Evolutionary conservation across 768 basidiomycete genomes (phyloP).

Genomic region (Piloderma croceum): DNA sequence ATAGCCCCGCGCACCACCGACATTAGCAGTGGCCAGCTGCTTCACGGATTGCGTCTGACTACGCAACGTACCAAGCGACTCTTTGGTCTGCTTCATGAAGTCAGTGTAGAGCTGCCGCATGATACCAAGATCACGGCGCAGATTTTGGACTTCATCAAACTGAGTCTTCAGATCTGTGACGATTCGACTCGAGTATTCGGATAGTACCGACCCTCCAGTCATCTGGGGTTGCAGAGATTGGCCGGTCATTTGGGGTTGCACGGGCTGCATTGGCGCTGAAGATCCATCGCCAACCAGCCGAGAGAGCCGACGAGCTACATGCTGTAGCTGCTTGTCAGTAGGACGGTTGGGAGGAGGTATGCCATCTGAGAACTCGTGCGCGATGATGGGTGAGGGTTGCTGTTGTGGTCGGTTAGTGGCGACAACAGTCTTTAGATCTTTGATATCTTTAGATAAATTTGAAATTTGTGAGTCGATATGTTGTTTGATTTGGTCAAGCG

Average conservation of each 20-base stretch:
- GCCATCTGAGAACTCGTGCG: slow-evolving; percentile 56
- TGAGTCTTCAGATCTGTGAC: slow-evolving; percentile 84
- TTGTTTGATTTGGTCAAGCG: slow-evolving; percentile 97
- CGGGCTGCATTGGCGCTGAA: slow-evolving; percentile 25
- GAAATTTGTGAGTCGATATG: slow-evolving; percentile 94
- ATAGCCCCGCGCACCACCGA: slow-evolving; percentile 82
- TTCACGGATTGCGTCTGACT: slow-evolving; percentile 84
- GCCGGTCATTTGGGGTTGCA: slow-evolving; percentile 63
- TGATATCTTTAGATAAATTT: slow-evolving; percentile 78
- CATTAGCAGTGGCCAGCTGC: slow-evolving; percentile 73
- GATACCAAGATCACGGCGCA: slow-evolving; percentile 87
- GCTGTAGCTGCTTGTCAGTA: slow-evolving; percentile 67
- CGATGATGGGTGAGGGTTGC: slow-evolving; percentile 44
- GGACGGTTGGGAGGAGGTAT: slow-evolving; percentile 65
- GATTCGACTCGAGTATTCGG: slow-evolving; percentile 68
- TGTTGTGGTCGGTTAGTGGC: slow-evolving; percentile 46
- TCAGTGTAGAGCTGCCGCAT: slow-evolving; percentile 94
- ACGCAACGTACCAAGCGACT: slow-evolving; percentile 70
- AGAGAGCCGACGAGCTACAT: slow-evolving; percentile 68
- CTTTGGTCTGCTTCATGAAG: slow-evolving; percentile 89
- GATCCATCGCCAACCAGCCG: slow-evolving; percentile 52
- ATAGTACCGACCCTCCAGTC: slow-evolving; percentile 70
- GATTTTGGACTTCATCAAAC: slow-evolving; percentile 90
- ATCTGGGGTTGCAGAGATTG: slow-evolving; percentile 63
- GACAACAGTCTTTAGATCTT: slow-evolving; percentile 74